phyloP scores from a whole-genome alignment of 768 basidiomycete genomes.

The Tremella fuciformis region DNA sequence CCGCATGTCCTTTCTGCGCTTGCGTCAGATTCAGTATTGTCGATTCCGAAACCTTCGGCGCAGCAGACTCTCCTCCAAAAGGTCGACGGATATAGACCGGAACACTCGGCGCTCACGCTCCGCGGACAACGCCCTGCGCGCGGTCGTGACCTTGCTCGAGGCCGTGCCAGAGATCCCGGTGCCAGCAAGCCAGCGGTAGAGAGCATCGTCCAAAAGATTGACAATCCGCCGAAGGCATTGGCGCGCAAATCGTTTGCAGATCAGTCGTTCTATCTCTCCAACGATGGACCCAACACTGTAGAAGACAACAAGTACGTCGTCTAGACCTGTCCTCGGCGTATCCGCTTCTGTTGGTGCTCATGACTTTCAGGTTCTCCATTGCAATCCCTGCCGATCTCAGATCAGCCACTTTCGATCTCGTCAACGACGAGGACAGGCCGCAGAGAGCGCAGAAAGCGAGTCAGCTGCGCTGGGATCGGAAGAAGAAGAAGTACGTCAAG shows the following conservation, averaged over 20 bases:
- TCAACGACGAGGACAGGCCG: slow-evolving; percentile 68
- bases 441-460: slow-evolving; percentile 57
- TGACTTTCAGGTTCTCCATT: not conserved
- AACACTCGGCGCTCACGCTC: not conserved
- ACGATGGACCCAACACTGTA: no score
- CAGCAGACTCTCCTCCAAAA: not conserved
- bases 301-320: not conserved
- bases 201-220: no score
- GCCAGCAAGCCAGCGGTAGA: no score
- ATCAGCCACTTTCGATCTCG: slow-evolving; percentile 74
- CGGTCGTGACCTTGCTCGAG: no score
- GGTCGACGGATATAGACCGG: not conserved
- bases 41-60: not conserved
- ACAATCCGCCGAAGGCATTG: no score
- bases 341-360: no score
- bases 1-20: not conserved
- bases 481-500: slow-evolving; percentile 89
- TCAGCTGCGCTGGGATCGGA: slow-evolving; percentile 84
- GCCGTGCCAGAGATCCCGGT: no score
- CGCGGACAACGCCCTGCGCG: not conserved
- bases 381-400: slow-evolving; percentile 63
- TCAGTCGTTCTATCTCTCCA: no score
- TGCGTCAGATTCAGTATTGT: not conserved
- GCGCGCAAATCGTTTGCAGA: no score
- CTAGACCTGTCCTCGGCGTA: no score